phyloP scores from a whole-genome alignment of 441 rosid genomes.

The Syzygium malaccense region DNA sequence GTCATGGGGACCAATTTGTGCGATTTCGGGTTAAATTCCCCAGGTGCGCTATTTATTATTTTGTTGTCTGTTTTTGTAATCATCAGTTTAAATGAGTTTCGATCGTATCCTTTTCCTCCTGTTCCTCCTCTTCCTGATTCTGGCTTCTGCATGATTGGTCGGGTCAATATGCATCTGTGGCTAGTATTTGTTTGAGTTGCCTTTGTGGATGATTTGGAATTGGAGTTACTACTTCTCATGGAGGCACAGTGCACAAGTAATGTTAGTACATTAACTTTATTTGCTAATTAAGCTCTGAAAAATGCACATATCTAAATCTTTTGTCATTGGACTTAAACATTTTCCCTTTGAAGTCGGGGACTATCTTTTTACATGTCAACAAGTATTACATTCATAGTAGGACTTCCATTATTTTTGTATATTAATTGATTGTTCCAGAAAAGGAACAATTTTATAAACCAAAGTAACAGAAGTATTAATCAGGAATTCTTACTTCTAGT shows the following conservation, averaged over 20 bases:
- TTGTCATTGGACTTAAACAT: background rate
- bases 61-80: background rate
- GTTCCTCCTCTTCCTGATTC: background rate
- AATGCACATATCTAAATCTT: background rate
- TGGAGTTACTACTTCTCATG: background rate
- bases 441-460: background rate
- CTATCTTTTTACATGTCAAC: background rate
- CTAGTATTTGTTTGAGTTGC: background rate
- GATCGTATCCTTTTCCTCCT: background rate
- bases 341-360: background rate
- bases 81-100: background rate
- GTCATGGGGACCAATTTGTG: constrained; percentile 86
- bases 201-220: background rate
- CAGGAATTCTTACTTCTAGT: background rate
- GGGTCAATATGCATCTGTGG: background rate
- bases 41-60: constrained; percentile 37
- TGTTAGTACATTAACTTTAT: background rate
- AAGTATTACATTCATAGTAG: background rate
- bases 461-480: background rate
- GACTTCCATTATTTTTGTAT: background rate
- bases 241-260: background rate
- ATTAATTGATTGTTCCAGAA: background rate
- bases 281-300: background rate
- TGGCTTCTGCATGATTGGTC: background rate
- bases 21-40: constrained; percentile 70